Evolutionary conservation across 2,329 filamentous ascomycete species (phyloP), one percentile per base, ranked within the genome.

Genomic region (Apiospora malaysiana): DNA sequence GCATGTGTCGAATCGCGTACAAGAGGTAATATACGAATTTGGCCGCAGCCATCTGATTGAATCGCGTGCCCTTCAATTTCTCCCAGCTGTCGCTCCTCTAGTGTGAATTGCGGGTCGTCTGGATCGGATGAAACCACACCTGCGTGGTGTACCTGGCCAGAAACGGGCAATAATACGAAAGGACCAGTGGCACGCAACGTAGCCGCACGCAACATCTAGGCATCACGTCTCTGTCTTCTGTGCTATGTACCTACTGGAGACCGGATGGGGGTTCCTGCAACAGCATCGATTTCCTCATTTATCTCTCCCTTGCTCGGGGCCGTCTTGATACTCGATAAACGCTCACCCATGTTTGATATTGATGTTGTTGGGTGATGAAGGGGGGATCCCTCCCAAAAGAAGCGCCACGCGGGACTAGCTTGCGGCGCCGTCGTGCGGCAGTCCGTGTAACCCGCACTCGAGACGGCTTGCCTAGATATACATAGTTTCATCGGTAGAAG

Each of bases 371-470:
- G 27, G 21, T 32, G n/a, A 25, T 12, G 51, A 59, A 21, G 14
- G 25, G 51, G 8, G 2, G 18, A 40, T 14, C 27, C 6, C 4
- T n/a, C 21, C 56, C 56, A 10, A 9, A 32, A 18, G 56, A 40
- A n/a, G 18, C 32, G 10, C 56, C 32, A 63, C 18, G 16, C n/a
- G 18, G 21, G 21, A 40, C 56, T 40, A 59, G 51, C 51, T 37
- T 27, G 21, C 12, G 27, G 27, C 51, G 51, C 51, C 51, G 27
- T 59, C 51, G 51, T 37, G n/a, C 51, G 56, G 32, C 37, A 63
- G 56, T 21, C 56, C 32, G 56, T 63, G 56, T 63, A 63, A 40
- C 56, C 56, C 56, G 56, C 21, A 21, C 32, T n/a, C 56, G 10
- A 40, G 56, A 40, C 18, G 32, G 56, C 27, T 21, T 16, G 56